Evolutionary conservation across 257 asterid genomes (phyloP), one percentile per base, ranked within the genome.

Genomic region (Thymus quinquecostatus): DNA sequence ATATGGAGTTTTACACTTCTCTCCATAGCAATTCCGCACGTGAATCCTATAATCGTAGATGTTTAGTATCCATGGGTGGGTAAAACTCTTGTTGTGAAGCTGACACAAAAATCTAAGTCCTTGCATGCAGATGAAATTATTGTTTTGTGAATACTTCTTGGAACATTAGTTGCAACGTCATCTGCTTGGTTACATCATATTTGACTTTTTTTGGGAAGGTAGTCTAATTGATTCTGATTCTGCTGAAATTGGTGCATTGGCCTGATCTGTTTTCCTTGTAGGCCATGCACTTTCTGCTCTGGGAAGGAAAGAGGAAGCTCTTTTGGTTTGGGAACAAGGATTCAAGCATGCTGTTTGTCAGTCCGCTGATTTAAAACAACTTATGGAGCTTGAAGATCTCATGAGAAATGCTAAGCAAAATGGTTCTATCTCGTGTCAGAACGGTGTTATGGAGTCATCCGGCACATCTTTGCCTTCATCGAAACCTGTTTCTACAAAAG

Each of bases 271-370:
- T 74, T 80, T 72, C 56, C 68, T 53, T 75, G 29, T 65, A 94
- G 99, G 99, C 33, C 89, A 68, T 71, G 99, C 99, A 72, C 81
- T 88, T 72, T 91, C 95, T 81, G 86, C 96, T 68, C 64, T 94
- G 69, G 99, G 98, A 77, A 92, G 84, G 80, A 90, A 82, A 78
- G 88, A 83, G 49, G 97, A 92, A 74, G 97, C 98, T 79, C 74
- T 88, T 69, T 83, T 77, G 76, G 86, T 91, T 71, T 94, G 97
- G 99, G 85, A 88, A 88, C 87, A 86, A 83, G 99, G 97, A 47
- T 87, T 84, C 73, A 87, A 83, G 71, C 88, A 75, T 77, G 96
- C 97, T 75, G 82, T 86, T 82, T 76, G 80, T 34, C 93, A 89
- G 84, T 82, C 96, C 79, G 82, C 97, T 50, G 97, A 94, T 88